A percentile compares a stretch with the other conserved stretches of the same genome.
These are phyloP conservation scores for Afroboletus lepidellus DNA, from an alignment of 1,284 basidiomycete species.

Conservation along the genomic window DNA sequence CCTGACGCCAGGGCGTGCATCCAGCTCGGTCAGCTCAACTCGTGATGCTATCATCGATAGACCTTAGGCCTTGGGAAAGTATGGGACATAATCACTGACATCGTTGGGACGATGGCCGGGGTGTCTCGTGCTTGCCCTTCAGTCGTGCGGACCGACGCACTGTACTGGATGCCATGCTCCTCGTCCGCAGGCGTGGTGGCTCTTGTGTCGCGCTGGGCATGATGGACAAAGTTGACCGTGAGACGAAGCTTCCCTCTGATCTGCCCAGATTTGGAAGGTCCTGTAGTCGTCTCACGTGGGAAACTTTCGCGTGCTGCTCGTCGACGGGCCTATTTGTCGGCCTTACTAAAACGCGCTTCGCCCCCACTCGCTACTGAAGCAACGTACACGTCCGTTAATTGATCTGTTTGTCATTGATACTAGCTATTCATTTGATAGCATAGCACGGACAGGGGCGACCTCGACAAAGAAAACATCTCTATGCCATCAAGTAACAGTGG, in stretches of 20 bases:
- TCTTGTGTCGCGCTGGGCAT: slow-evolving; percentile 18
- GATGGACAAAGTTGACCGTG: slow-evolving; percentile 9
- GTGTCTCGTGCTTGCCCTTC: background rate
- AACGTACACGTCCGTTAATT: background rate
- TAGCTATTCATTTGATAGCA: background rate
- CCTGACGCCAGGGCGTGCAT: background rate
- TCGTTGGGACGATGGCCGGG: background rate
- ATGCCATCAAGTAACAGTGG: no score
- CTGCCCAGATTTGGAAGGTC: slow-evolving; percentile 33
- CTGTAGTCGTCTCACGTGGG: slow-evolving; percentile 29
- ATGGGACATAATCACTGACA: slow-evolving; percentile 10
- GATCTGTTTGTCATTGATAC: background rate
- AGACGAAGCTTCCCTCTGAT: slow-evolving; percentile 5
- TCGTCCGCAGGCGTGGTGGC: slow-evolving; percentile 20
- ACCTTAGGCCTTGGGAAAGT: background rate
- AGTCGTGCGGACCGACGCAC: slow-evolving; percentile 28
- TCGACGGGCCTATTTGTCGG: no score
- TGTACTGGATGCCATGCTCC: slow-evolving; percentile 19
- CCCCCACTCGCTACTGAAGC: background rate
- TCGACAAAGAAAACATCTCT: background rate
- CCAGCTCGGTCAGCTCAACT: background rate
- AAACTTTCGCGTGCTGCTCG: slow-evolving; percentile 2
- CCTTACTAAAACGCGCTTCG: no score
- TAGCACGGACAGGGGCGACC: background rate
- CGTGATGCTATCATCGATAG: slow-evolving; percentile 10